Base-by-base conservation (phyloP, 495 filamentous ascomycete species). In the Neurospora sp. region DNA sequence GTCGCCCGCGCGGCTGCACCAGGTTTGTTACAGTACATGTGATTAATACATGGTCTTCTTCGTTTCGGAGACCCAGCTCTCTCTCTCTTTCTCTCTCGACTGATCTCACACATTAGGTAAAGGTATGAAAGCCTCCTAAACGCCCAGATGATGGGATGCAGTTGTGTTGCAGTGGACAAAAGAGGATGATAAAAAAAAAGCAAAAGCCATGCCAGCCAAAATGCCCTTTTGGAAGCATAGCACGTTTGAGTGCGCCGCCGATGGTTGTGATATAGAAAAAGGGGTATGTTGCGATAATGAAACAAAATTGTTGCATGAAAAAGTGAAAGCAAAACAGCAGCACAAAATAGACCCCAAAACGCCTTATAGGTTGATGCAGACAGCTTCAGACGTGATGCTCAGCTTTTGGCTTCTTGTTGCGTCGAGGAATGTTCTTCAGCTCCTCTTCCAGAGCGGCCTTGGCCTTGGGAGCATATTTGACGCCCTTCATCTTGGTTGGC, bases 391-490 rank as follows among this genome's bases (percentile, higher is more conserved):
- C 5, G n/a, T 40, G 35, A 20, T 70, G 69, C 35, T 40, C 37
- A 6, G 69, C 8, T 6, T 38, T 40, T 5, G 69, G 73, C 72
- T 78, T 79, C 76, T 78, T 79, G 16, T 66, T 66, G 5, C 54
- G 54, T 66, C 54, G 54, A 2, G 27, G 27, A 66, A 78, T 81
- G 62, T 77, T 77, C 66, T 71, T 76, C 35, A 76, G 77, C 62
- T 81, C 78, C 44, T 79, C 75, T 38, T 77, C 78, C 7, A 80
- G 74, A 5, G 72, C 70, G 8, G 76, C 70, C 39, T 76, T 75
- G 10, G 82, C 81, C 7, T 77, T 78, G 0, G 76, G 66, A n/a
- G 73, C 62, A 71, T 77, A 81, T 6, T 77, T 72, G 1, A 82
- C 82, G 20, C 82, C 79, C 18, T 74, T 71, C 5, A 60, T 39